Percentiles rank a stretch among this genome's conserved stretches.
Conservation (phyloP, 192 early-diverging fungal genomes). For the Rhizophagus clarus region DNA sequence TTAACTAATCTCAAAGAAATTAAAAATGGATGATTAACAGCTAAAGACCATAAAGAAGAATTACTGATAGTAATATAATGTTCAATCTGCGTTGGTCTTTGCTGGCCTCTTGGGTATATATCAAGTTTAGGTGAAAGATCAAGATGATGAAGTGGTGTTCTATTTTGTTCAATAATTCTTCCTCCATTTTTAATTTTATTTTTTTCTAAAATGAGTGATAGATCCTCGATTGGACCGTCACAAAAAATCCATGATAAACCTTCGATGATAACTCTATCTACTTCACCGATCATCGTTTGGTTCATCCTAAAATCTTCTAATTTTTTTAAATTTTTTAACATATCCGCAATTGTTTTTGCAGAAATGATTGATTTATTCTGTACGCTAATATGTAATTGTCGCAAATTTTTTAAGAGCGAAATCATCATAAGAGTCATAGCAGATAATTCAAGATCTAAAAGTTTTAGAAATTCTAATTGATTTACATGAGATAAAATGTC, state of each 20-base stretch:
- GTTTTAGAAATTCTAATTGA: neutral
- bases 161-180: neutral
- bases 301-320: constrained; percentile 24
- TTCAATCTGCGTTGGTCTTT: neutral
- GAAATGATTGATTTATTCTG: neutral
- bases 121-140: constrained; percentile 22
- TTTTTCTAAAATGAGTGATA: neutral
- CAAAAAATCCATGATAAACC: constrained; percentile 3
- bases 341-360: neutral
- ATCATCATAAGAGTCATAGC: constrained; percentile 15
- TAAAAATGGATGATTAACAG: constrained; percentile 14
- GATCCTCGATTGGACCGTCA: neutral
- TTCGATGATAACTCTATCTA: neutral
- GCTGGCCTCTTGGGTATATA: constrained; percentile 3
- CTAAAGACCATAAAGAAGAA: neutral
- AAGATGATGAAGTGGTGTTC: neutral
- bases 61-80: constrained; percentile 14
- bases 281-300: constrained; percentile 16
- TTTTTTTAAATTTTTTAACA: neutral
- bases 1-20: constrained; percentile 18
- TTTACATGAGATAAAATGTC: neutral
- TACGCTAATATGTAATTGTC: constrained; percentile 11
- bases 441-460: constrained; percentile 9
- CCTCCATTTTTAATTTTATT: neutral
- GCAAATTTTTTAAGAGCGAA: neutral